Conservation (phyloP, 2,329 filamentous ascomycete species). For the Xylariales sp. region DNA sequence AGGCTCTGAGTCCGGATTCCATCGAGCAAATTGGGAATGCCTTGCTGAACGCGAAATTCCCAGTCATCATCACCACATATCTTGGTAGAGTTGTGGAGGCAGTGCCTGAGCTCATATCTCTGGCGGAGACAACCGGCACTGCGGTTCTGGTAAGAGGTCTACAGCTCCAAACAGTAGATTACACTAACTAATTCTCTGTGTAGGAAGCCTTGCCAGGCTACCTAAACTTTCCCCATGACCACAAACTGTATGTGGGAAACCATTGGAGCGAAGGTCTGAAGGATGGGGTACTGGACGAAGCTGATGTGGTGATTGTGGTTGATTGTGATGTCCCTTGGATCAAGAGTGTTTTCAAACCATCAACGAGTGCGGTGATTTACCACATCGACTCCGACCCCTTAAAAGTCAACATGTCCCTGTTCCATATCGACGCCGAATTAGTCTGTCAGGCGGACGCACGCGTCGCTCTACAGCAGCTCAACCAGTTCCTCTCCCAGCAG, state of each 20-base stretch:
- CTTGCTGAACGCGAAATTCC: conserved; percentile 39
- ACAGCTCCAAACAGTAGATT: too few species aligned
- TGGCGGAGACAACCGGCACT: too few species aligned
- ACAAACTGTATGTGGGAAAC: too few species aligned
- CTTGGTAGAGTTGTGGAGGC: conserved; percentile 38
- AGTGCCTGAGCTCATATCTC: conserved; percentile 35
- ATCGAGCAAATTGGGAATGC: conserved; percentile 36
- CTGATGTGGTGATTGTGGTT: conserved; percentile 61
- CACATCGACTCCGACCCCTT: conserved; percentile 65
- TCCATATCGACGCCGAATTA: too few species aligned
- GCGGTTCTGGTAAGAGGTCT: too few species aligned
- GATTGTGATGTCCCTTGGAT: conserved; percentile 72
- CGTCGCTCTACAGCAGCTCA: too few species aligned
- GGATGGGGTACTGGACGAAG: conserved; percentile 54
- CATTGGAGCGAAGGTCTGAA: too few species aligned
- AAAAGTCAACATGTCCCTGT: conserved; percentile 58
- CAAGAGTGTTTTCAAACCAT: conserved; percentile 57
- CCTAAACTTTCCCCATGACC: too few species aligned
- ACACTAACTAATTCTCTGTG: too few species aligned
- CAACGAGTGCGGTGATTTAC: conserved; percentile 50
- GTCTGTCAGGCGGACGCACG: too few species aligned
- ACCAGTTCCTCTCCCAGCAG: too few species aligned
- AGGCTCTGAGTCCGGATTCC: conserved; percentile 28
- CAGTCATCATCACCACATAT: conserved; percentile 46
- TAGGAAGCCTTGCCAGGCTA: too few species aligned